A percentile compares a stretch with the other conserved stretches of the same genome.
phyloP scores from a whole-genome alignment of 2,329 filamentous ascomycete genomes.

The Cladophialophora yegresii region DNA sequence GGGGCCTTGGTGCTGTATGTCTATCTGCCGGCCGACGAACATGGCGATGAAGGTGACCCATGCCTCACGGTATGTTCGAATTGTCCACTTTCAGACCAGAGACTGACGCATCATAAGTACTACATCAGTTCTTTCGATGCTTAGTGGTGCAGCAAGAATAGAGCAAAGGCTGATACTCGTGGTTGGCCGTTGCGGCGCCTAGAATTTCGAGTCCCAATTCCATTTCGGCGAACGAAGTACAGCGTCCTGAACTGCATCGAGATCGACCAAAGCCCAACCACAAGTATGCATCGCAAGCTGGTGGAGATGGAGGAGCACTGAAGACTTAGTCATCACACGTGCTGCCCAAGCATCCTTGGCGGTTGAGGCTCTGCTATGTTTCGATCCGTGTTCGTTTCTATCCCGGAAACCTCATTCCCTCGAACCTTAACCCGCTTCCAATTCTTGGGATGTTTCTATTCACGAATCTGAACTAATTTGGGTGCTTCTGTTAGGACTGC shows the following conservation, averaged over 20 bases:
- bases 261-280: neutral
- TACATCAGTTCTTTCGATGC: conserved; percentile 49
- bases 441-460: neutral
- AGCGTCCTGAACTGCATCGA: neutral
- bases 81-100: neutral
- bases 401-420: neutral
- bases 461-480: neutral
- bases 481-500: neutral
- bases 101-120: conserved; percentile 40
- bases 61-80: conserved; percentile 48
- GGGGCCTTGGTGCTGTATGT: conserved; percentile 51
- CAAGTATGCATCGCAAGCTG: neutral
- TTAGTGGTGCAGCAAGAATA: neutral
- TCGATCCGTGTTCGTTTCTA: neutral
- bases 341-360: neutral
- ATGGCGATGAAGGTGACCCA: conserved; percentile 46
- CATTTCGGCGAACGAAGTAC: neutral
- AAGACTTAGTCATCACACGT: neutral
- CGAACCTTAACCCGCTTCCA: neutral
- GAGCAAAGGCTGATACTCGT: neutral
- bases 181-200: neutral
- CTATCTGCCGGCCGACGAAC: conserved; percentile 46
- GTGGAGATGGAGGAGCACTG: neutral
- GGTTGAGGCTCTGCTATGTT: neutral
- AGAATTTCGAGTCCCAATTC: neutral